Base-by-base conservation (phyloP, 1,139 yeast species). In the Yamadazyma siamensis region DNA sequence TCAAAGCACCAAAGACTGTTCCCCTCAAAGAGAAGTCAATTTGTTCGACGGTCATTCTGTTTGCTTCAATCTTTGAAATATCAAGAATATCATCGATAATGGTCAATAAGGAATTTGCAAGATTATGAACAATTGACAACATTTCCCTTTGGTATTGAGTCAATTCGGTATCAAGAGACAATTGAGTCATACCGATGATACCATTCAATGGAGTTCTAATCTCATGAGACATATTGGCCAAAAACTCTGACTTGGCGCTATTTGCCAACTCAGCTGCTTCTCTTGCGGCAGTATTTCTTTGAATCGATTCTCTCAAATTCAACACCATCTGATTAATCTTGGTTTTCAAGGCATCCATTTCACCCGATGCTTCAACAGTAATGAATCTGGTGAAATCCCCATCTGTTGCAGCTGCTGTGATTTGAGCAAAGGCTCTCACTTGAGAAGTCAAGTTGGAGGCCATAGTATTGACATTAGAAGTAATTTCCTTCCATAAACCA, bases 181-280 rank as follows among this genome's bases (percentile, higher is more conserved):
- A 64, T 55, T 86, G 95, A 2, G 95, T 86, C 91, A 86, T 86
- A 50, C 95, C 95, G 49, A 86, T 82, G 31, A 86, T 86, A 65
- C 95, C 95, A 54, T 86, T 86, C 75, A 86, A 81, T 15, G 95
- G 95, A 4, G 95, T 86, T 56, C 95, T 71, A 48, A 86, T 83
- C 59, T 86, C 95, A 61, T 86, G 95, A 4, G 95, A 85, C 80
- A 86, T 86, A 49, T 86, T 86, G 22, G 94, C 95, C 60, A 86
- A 70, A 53, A 86, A 86, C 55, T 86, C 95, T 4, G 94, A 84
- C 57, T 86, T 86, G n/a, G 95, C 88, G 47, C 85, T 72, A 54
- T 86, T 86, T 7, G 95, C 95, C 50, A 84, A 68, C 51, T 86
- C 95, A 25, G 95, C 95, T 22, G 95, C 95, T 57, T 86, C 95